phyloP scores from a whole-genome alignment of 2,329 filamentous ascomycete species.

The Pestalotiopsis fici region DNA sequence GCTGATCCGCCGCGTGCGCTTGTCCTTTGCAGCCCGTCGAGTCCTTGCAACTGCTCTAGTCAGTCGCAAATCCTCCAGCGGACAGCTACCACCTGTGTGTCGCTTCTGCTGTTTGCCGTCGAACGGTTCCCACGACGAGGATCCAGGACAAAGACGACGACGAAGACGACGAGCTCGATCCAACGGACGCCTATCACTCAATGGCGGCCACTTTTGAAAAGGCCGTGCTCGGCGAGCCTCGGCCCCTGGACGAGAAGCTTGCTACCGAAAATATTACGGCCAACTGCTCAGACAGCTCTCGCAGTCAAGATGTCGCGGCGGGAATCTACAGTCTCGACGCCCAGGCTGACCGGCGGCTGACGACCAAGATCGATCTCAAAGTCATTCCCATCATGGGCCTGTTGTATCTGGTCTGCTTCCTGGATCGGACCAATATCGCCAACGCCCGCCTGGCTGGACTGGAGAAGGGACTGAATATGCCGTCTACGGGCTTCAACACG shows the following conservation, averaged over 20 bases:
- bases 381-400: slow-evolving; percentile 6
- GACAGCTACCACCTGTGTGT: neutral
- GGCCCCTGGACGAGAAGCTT: neutral
- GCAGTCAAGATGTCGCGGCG: neutral
- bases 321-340: slow-evolving; percentile 1
- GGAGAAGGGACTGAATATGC: slow-evolving; percentile 24
- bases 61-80: neutral
- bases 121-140: neutral
- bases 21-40: neutral
- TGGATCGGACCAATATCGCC: slow-evolving; percentile 7
- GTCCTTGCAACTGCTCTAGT: neutral
- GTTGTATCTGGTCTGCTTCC: slow-evolving; percentile 4
- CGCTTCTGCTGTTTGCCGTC: neutral
- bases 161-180: neutral
- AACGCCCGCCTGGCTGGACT: slow-evolving; percentile 5
- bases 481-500: slow-evolving; percentile 31
- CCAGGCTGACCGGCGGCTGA: slow-evolving; percentile 1
- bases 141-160: neutral
- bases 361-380: slow-evolving; percentile 7
- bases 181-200: neutral
- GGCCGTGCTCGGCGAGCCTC: neutral
- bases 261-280: neutral
- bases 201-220: slow-evolving; percentile 1
- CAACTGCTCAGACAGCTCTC: neutral
- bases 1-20: neutral